Conservation (phyloP, 1,139 yeast species). For the Kodamaea ohmeri region DNA sequence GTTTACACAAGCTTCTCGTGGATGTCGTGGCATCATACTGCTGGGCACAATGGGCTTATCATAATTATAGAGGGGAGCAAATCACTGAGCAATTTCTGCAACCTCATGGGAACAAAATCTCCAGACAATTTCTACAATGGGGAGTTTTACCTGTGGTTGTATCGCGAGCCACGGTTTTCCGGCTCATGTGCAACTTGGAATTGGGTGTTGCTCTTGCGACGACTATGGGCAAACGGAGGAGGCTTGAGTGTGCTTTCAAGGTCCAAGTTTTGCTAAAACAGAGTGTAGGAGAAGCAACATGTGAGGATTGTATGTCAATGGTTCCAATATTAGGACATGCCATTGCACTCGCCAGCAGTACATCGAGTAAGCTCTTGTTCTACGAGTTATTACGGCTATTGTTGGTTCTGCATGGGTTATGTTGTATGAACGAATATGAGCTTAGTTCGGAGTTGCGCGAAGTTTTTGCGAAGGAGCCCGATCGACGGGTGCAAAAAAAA, state of each 20-base stretch:
- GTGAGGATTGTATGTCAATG: constrained; percentile 31
- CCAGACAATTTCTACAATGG: constrained; percentile 14
- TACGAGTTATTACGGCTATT: constrained; percentile 28
- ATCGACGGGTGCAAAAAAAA: not conserved
- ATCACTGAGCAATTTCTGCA: constrained; percentile 8
- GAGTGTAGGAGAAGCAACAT: constrained; percentile 20
- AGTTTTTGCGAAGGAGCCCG: constrained; percentile 5
- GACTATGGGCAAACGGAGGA: constrained; percentile 13
- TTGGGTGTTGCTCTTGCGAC: constrained; percentile 27
- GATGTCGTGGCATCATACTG: constrained; percentile 38
- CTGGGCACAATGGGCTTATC: constrained; percentile 37
- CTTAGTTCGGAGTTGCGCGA: constrained; percentile 15
- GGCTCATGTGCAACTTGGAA: constrained; percentile 30
- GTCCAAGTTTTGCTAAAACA: constrained; percentile 26
- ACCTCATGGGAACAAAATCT: constrained; percentile 5
- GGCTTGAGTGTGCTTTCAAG: constrained; percentile 23
- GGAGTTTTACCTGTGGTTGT: constrained; percentile 25
- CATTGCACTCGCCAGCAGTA: constrained; percentile 22
- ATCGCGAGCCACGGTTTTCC: constrained; percentile 27
- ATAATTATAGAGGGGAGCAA: not conserved
- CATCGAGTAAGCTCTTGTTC: constrained; percentile 21
- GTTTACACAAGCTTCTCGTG: constrained; percentile 20
- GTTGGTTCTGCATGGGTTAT: constrained; percentile 27
- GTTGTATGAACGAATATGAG: constrained; percentile 38
- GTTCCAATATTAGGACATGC: constrained; percentile 39